Percentiles rank a stretch among this genome's conserved stretches.
Conservation (phyloP, 768 basidiomycete genomes). For the Podaxis rugospora region DNA sequence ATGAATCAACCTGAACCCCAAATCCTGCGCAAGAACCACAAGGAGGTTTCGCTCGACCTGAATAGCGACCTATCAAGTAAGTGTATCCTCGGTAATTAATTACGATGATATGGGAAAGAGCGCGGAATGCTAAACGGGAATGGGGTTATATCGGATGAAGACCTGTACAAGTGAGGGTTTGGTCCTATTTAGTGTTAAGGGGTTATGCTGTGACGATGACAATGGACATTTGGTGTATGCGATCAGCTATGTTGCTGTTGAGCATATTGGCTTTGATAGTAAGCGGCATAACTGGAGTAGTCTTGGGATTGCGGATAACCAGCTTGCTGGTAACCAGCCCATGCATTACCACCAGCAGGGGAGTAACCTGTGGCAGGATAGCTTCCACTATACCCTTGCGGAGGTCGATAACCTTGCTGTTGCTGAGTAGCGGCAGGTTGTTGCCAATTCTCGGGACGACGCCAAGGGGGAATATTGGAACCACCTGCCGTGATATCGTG, state of each 20-base stretch:
- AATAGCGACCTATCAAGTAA: conserved; percentile 7
- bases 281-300: conserved; percentile 80
- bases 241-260: conserved; percentile 50
- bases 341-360: conserved; percentile 36
- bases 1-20: conserved; percentile 5
- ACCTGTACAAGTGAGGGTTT: conserved; percentile 12
- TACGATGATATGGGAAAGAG: neutral
- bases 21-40: neutral
- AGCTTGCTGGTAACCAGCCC: conserved; percentile 44
- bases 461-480: conserved; percentile 86
- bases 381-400: conserved; percentile 50
- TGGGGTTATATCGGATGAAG: conserved; percentile 6
- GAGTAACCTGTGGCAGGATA: conserved; percentile 31
- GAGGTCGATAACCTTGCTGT: conserved; percentile 66
- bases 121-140: conserved; percentile 1
- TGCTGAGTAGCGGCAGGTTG: conserved; percentile 46
- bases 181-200: conserved; percentile 33
- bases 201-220: conserved; percentile 21
- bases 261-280: conserved; percentile 85
- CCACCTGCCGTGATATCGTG: conserved; percentile 74
- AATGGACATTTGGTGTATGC: conserved; percentile 26
- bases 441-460: conserved; percentile 85
- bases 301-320: conserved; percentile 59
- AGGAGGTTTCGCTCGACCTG: neutral
- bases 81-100: neutral